A percentile compares a stretch with the other conserved stretches of the same genome.
These are phyloP conservation scores for Leccinum subrobustum DNA, from an alignment of 1,284 basidiomycete species.

Conservation along the genomic window DNA sequence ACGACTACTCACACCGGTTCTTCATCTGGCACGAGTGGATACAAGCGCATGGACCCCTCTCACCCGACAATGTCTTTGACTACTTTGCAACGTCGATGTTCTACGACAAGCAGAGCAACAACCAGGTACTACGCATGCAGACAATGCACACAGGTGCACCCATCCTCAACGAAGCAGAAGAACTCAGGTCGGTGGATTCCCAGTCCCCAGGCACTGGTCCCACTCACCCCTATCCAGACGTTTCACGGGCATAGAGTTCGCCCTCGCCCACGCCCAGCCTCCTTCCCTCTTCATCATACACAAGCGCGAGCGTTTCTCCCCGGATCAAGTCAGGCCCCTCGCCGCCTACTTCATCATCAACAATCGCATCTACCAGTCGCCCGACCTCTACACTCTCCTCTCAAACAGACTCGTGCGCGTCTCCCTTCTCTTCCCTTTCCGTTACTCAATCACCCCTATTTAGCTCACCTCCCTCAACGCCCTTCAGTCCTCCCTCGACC, in stretches of 20 bases:
- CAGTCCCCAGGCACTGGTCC: not conserved
- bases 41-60: slow-evolving; percentile 71
- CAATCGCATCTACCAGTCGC: slow-evolving; percentile 83
- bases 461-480: slow-evolving; percentile 73
- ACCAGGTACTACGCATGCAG: slow-evolving; percentile 87
- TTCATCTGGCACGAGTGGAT: slow-evolving; percentile 89
- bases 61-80: slow-evolving; percentile 75
- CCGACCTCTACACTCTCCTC: slow-evolving; percentile 77
- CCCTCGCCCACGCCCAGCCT: slow-evolving; percentile 72
- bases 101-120: slow-evolving; percentile 88
- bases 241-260: slow-evolving; percentile 82
- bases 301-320: slow-evolving; percentile 77
- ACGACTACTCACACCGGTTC: slow-evolving; percentile 76
- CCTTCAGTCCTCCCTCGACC: slow-evolving; percentile 70
- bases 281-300: slow-evolving; percentile 84
- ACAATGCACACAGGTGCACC: slow-evolving; percentile 76
- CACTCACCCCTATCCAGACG: slow-evolving; percentile 46
- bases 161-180: slow-evolving; percentile 71
- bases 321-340: slow-evolving; percentile 74
- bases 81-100: slow-evolving; percentile 87
- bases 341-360: slow-evolving; percentile 84
- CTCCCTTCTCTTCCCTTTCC: not conserved
- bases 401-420: slow-evolving; percentile 71
- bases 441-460: slow-evolving; percentile 8
- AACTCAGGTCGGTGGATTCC: slow-evolving; percentile 60